Base-by-base conservation (phyloP, 257 asterid species). In the Solanum peruvianum region DNA sequence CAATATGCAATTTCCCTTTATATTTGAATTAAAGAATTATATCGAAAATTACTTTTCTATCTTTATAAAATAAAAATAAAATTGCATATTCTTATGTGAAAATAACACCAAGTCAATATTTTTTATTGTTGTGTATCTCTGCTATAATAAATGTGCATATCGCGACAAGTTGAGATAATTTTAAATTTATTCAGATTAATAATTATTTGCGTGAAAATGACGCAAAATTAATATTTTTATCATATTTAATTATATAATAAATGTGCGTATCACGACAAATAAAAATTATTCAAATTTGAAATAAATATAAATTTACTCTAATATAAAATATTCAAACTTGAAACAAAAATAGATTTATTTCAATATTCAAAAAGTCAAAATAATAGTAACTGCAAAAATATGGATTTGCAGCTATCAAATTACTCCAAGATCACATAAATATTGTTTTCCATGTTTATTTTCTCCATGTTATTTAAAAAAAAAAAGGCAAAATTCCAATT, bases 21-120 rank as follows among this genome's bases (percentile, higher is more conserved):
- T 23, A 0, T 0, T 60, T 21, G 27, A 21, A 60, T 21, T 0
- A 14, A 60, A 52, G 10, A 21, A 11, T 1, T 60, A 21, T 21
- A 23, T 9, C 0, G 6, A 9, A 64, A 62, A 64, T n/a, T n/a
- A 64, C 5, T 3, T 64, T 0, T 11, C 0, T 0, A 7, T 66
- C 2, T 66, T 66, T 9, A 25, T 12, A 66, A 67, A 27, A 27
- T 67, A 27, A 12, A 8, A 27, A 66, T 27, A 27, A 67, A 6
- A 12, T 1, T n/a, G 9, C 18, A 25, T 64, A 25, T 2, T 25
- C 2, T 77, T 77, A 37, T 20, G 0, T n/a, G 9, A 77, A 25
- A 77, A 71, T 31, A 49, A 49, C 3, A 27, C 8, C 13, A 5
- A 11, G 73, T 66, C 4, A 66, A 66, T 12, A 25, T 49, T 49